phyloP scores from a whole-genome alignment of 2,329 filamentous ascomycete genomes.

The Arthrobotrys pseudoclavata region DNA sequence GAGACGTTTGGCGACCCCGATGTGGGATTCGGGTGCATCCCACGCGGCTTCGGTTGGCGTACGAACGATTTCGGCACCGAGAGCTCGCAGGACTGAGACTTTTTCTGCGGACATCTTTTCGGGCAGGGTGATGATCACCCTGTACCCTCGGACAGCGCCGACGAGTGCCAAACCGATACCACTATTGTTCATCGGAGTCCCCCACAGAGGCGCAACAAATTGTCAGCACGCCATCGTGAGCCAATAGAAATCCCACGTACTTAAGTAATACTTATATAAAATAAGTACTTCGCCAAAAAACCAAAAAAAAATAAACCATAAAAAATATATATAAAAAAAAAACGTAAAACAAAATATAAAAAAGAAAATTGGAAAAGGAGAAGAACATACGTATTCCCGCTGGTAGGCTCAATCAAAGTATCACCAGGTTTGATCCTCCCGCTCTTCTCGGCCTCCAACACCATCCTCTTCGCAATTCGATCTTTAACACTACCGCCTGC shows the following conservation, averaged over 20 bases:
- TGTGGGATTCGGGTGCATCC: conserved; percentile 95
- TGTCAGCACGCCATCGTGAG: conserved; percentile 62
- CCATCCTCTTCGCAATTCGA: conserved; percentile 95
- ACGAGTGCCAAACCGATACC: conserved; percentile 96
- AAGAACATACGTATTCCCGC: conserved; percentile 81
- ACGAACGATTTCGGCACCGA: conserved; percentile 96
- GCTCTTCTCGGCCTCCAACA: conserved; percentile 90
- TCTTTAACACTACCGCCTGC: conserved; percentile 95
- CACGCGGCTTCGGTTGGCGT: conserved; percentile 96
- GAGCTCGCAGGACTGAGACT: conserved; percentile 90
- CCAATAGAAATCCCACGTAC: conserved; percentile 3
- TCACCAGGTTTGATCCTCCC: conserved; percentile 97
- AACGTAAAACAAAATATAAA: neutral
- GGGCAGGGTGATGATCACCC: conserved; percentile 97
- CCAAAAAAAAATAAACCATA: too few relatives aligned
- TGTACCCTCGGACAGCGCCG: conserved; percentile 95
- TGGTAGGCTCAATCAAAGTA: conserved; percentile 97
- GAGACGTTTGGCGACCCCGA: conserved; percentile 89
- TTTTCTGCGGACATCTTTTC: conserved; percentile 99
- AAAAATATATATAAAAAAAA: neutral
- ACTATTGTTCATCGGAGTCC: conserved; percentile 64
- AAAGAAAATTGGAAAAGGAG: neutral
- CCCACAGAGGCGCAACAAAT: conserved; percentile 5
- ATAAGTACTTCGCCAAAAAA: neutral
- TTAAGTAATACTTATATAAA: conserved; percentile 23